A percentile compares a stretch with the other conserved stretches of the same genome.
These are phyloP conservation scores for Coemansia asiatica DNA, from an alignment of 192 early-diverging fungal genomes.

Conservation along the genomic window DNA sequence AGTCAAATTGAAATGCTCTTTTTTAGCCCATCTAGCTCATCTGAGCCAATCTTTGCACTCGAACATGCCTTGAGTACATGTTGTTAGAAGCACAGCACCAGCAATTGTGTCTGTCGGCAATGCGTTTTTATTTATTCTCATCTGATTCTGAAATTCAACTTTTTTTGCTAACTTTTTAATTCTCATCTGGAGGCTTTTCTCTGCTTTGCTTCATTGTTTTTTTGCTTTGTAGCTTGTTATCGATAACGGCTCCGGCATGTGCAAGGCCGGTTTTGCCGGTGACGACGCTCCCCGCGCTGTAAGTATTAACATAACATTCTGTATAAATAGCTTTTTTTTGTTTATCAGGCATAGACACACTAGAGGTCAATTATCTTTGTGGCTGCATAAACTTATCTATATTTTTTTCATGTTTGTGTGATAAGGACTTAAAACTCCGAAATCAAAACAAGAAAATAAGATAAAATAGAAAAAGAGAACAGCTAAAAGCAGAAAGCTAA, in stretches of 20 bases:
- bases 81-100: slow-evolving; percentile 3
- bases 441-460: background rate
- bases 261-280: slow-evolving; percentile 92
- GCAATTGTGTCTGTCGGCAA: slow-evolving; percentile 6
- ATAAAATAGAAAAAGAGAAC: background rate
- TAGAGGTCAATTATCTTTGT: too few species aligned
- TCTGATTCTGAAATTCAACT: slow-evolving; percentile 16
- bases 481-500: background rate
- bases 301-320: slow-evolving; percentile 28
- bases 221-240: slow-evolving; percentile 69
- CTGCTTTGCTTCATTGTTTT: slow-evolving; percentile 1
- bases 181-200: slow-evolving; percentile 17
- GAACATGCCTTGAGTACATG: background rate
- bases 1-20: background rate
- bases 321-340: slow-evolving; percentile 1
- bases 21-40: background rate
- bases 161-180: slow-evolving; percentile 23
- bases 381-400: background rate
- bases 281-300: slow-evolving; percentile 89
- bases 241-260: slow-evolving; percentile 94
- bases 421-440: background rate
- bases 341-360: too few species aligned
- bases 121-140: background rate
- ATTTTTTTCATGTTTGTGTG: background rate
- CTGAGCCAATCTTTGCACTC: background rate